Conservation (phyloP, 441 rosid species). For the Populus tomentosa region DNA sequence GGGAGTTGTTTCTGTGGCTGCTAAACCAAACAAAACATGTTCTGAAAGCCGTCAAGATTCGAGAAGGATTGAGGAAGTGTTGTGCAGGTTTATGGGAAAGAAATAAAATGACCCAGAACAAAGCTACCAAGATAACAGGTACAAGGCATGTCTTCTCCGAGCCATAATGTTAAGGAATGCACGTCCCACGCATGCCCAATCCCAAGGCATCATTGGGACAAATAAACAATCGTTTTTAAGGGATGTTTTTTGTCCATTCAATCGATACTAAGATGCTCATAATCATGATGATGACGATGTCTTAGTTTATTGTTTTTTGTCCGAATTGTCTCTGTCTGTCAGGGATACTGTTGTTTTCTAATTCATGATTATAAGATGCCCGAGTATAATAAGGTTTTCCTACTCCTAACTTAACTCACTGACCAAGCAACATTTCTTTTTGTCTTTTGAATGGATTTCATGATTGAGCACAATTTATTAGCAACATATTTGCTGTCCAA, state of each 20-base stretch:
- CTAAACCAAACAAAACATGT: too few species aligned
- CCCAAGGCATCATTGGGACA: slow-evolving; percentile 39
- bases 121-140: neutral
- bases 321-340: slow-evolving; percentile 15
- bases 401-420: neutral
- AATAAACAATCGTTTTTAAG: slow-evolving; percentile 40
- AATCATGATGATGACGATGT: slow-evolving; percentile 28
- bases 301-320: neutral
- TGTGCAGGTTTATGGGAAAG: too few species aligned
- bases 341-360: slow-evolving; percentile 25
- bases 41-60: too few species aligned
- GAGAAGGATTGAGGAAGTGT: too few species aligned
- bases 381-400: neutral
- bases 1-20: too few species aligned
- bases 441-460: neutral
- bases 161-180: slow-evolving; percentile 47
- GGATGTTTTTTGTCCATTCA: slow-evolving; percentile 31
- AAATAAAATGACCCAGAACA: neutral
- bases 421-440: neutral
- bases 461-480: neutral
- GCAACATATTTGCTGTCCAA: neutral
- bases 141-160: slow-evolving; percentile 24
- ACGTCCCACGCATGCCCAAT: slow-evolving; percentile 57
- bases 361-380: slow-evolving; percentile 10
- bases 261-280: slow-evolving; percentile 10